These are phyloP conservation scores for Coemansia brasiliensis DNA, from an alignment of 192 early-diverging fungal genomes.

Conservation along the genomic window DNA sequence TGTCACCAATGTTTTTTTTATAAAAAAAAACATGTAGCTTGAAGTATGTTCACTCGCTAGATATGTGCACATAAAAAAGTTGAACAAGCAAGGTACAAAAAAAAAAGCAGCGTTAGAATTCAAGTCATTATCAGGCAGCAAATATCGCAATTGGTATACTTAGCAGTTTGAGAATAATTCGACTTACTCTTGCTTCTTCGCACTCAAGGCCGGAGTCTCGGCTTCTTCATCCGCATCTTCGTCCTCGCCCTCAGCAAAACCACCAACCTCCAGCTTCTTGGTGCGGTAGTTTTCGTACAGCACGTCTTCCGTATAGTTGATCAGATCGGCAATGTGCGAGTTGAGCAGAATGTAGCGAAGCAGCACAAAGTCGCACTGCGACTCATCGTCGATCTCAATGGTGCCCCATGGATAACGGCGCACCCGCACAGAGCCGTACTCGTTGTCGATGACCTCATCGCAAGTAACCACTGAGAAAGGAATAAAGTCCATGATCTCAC, in stretches of 20 bases:
- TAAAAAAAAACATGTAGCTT: too few relatives aligned
- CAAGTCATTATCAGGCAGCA: too few relatives aligned
- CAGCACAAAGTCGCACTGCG: conserved; percentile 94
- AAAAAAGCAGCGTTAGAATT: conserved; percentile 14
- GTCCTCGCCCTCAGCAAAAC: conserved; percentile 42
- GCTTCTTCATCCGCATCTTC: conserved; percentile 29
- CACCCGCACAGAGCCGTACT: conserved; percentile 85
- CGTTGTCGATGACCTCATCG: conserved; percentile 74
- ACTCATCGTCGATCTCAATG: conserved; percentile 93
- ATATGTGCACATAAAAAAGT: not conserved
- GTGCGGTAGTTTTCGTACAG: conserved; percentile 96
- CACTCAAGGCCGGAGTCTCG: conserved; percentile 10
- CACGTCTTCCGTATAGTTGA: conserved; percentile 92
- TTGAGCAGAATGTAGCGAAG: conserved; percentile 88
- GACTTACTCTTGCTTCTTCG: conserved; percentile 44
- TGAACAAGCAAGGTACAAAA: too few relatives aligned
- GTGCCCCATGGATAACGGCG: conserved; percentile 94
- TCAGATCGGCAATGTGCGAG: conserved; percentile 95
- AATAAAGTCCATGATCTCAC: conserved; percentile 82
- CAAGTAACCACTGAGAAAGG: conserved; percentile 96
- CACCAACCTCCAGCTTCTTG: conserved; percentile 69
- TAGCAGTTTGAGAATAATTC: not conserved
- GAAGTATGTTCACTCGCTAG: too few relatives aligned
- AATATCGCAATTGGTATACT: not conserved
- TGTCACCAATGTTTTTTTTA: too few relatives aligned